Evolutionary conservation across 805 yeast genomes (phyloP), one percentile per base, ranked within the genome.

Genomic region (Candida parachauliodes): DNA sequence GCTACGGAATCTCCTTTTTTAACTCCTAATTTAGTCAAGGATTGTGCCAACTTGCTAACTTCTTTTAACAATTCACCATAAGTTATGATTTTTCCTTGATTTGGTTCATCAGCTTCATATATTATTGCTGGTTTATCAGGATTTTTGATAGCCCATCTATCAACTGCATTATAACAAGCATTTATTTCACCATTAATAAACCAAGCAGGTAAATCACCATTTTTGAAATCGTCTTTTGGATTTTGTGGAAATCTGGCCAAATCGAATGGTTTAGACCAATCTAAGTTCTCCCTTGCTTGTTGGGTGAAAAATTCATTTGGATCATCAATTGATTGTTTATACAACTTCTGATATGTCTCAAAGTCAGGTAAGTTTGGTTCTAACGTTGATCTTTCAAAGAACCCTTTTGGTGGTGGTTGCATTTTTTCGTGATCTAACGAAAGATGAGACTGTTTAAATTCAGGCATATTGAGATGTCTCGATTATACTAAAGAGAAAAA

Each of bases 1-100:
- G 97, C 98, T 41, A 91, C 98, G 19, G 95, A 85, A 58, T 91
- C 98, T 57, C 98, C 98, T 64, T 87, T 86, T 50, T 74, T 69
- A 50, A 91, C 91, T 40, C 98, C 98, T 77, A 88, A 80, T 41
- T 81, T 74, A 46, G 75, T 69, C 59, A 93, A 75, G 29, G 87
- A 83, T 50, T 84, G 89, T 9, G 98, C 96, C 51, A 88, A 80
- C 56, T 83, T 81, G 48, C 84, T 81, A 31, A 91, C 96, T 49
- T 87, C 81, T 54, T 80, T 77, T 55, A 91, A 74, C 50, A 91
- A 76, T 67, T 91, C 93, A 43, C 87, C 88, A 62, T 83, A 91
- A 26, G 97, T 84, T 56, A 91, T 74, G 44, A 65, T 72, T 58
- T 78, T 72, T 43, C 84, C 83, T 51, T 85, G 83, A 36, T 68